Conservation (phyloP, 1,139 yeast genomes). For the Torulaspora pretoriensis region DNA sequence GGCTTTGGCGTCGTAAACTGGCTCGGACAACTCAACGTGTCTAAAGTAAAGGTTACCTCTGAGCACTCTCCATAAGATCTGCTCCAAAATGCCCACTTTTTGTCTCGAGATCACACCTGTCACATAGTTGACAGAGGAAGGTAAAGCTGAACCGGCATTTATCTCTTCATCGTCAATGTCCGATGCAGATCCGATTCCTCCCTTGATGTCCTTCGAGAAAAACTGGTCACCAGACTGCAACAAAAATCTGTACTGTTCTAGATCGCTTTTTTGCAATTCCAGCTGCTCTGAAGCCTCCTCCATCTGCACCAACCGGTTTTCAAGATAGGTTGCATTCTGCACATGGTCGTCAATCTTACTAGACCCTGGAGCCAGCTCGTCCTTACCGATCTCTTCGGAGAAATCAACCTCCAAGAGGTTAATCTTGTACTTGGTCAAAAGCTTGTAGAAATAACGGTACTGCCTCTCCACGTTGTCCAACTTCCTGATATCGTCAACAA, state of each 20-base stretch:
- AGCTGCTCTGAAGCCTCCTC: constrained; percentile 53
- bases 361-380: constrained; percentile 42
- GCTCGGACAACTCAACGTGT: constrained; percentile 61
- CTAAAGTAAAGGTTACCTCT: constrained; percentile 84
- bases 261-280: constrained; percentile 50
- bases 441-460: constrained; percentile 41
- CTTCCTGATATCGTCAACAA: constrained; percentile 72
- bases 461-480: constrained; percentile 63
- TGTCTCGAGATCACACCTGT: constrained; percentile 79
- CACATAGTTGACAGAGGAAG: constrained; percentile 53
- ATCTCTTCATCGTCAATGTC: constrained; percentile 21
- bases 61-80: constrained; percentile 86
- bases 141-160: constrained; percentile 10
- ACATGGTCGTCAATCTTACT: constrained; percentile 73
- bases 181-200: constrained; percentile 23
- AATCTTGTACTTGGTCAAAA: constrained; percentile 49
- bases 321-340: constrained; percentile 59
- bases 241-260: constrained; percentile 63
- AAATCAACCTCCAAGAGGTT: constrained; percentile 43
- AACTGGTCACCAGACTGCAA: constrained; percentile 66
- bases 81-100: constrained; percentile 68
- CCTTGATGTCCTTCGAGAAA: constrained; percentile 45
- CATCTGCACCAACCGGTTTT: constrained; percentile 54
- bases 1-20: constrained; percentile 48
- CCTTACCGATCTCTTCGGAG: constrained; percentile 16